Base-by-base conservation (phyloP, 495 filamentous ascomycete species). In the Lepidopterella palustris region DNA sequence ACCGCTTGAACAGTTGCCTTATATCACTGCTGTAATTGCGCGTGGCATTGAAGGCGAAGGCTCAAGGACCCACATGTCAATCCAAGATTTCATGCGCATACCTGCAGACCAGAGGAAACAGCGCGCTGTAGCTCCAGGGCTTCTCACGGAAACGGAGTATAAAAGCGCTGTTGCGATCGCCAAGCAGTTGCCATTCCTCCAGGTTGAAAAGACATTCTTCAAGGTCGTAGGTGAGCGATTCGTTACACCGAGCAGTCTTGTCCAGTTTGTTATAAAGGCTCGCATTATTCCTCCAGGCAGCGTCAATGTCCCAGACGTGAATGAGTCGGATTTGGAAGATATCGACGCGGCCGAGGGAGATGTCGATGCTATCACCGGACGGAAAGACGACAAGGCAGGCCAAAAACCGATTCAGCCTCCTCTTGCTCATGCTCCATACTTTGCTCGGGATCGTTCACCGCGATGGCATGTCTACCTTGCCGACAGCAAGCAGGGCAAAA, bases 201-300 rank as follows among this genome's bases (percentile, higher is more conserved):
- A 87, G 57, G 82, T 97, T n/a, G 90, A 90, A 71, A 92, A 90
- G 76, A 89, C 90, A 1, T 98, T 95, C 76, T 98, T 98, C 83
- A 98, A 98, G 78, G 93, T 98, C 52, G 86, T 88, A 64, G 93
- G 93, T 59, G 93, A 98, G 75, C 88, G 85, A 59, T 88, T 84
- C 71, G 87, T 97, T 70, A 95, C 90, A 13, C 92, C 93, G n/a
- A 87, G 87, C 65, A 93, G 89, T 64, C 80, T 98, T 47, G 90
- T 97, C 47, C 90, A 92, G 53, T 86, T 98, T 55, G 89, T 98
- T 47, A 80, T 98, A 62, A 98, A 98, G 76, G 89, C 84, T n/a
- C 88, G 93, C 58, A 86, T 98, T 60, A 82, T 97, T 20, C 92
- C 93, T 0, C 93, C 93, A 5, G 93, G 93, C 49, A 83, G 79